These are phyloP conservation scores for Marasmius tenuissimus DNA, from an alignment of 1,284 basidiomycete species.

Conservation along the genomic window DNA sequence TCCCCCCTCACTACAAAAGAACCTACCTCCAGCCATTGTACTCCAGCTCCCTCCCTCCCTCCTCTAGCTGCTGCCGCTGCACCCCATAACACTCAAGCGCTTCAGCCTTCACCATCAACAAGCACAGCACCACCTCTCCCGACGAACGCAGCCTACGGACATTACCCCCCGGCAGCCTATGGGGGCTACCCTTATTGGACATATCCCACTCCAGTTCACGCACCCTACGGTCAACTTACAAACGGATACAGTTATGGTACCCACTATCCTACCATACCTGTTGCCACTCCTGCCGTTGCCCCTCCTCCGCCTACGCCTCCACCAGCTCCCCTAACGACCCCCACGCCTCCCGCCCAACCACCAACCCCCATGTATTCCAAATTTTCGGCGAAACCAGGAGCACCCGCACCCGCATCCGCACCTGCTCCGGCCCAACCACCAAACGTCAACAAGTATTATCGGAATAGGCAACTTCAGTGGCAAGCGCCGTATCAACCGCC, in stretches of 20 bases:
- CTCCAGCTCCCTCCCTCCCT: constrained; percentile 35
- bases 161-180: not conserved
- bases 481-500: not conserved
- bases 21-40: constrained; percentile 12
- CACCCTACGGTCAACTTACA: not conserved
- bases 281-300: not conserved
- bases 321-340: not conserved
- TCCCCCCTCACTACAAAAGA: constrained; percentile 5
- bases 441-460: not conserved
- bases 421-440: not conserved
- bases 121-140: not conserved
- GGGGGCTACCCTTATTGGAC: not conserved
- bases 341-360: not conserved
- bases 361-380: not conserved
- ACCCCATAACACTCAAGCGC: not conserved
- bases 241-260: not conserved
- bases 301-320: not conserved
- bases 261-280: not conserved
- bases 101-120: not conserved
- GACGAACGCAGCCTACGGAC: not conserved
- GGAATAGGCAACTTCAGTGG: not conserved
- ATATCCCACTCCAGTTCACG: not conserved
- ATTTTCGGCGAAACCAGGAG: not conserved
- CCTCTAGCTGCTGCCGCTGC: constrained; percentile 22
- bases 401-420: not conserved